Conservation (phyloP, 2,329 filamentous ascomycete genomes). For the Rhinocladiella similis region DNA sequence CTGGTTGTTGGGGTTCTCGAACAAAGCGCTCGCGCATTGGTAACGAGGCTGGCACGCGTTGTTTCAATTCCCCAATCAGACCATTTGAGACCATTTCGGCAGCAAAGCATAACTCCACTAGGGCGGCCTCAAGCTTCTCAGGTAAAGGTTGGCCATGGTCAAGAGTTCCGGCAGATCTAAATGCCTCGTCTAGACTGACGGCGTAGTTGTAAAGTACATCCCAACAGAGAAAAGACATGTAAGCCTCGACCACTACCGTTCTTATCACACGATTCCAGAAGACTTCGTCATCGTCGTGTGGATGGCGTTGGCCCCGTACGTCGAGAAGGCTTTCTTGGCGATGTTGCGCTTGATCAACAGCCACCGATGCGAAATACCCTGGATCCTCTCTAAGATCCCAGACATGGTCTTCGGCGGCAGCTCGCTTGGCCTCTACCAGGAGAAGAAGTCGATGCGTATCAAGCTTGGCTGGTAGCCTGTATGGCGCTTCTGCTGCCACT, state of each 20-base stretch:
- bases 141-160: constrained; percentile 34
- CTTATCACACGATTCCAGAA: constrained; percentile 46
- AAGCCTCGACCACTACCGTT: constrained; percentile 35
- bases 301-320: constrained; percentile 30
- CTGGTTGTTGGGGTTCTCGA: constrained; percentile 31
- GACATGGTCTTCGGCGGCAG: constrained; percentile 54
- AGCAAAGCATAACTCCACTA: constrained; percentile 44
- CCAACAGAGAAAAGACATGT: constrained; percentile 41
- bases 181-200: constrained; percentile 18
- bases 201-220: constrained; percentile 39
- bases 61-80: constrained; percentile 30
- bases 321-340: constrained; percentile 48
- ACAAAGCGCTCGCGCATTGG: constrained; percentile 40
- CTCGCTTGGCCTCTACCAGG: constrained; percentile 45
- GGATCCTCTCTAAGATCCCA: constrained; percentile 61
- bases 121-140: constrained; percentile 38
- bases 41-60: constrained; percentile 42
- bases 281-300: constrained; percentile 19
- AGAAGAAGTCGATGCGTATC: constrained; percentile 48
- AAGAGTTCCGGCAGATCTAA: constrained; percentile 28
- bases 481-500: constrained; percentile 54
- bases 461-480: constrained; percentile 49
- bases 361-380: constrained; percentile 51
- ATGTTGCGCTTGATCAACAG: constrained; percentile 51
- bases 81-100: constrained; percentile 37